These are phyloP conservation scores for Mycena capillaripes DNA, from an alignment of 768 basidiomycete genomes.

Conservation along the genomic window DNA sequence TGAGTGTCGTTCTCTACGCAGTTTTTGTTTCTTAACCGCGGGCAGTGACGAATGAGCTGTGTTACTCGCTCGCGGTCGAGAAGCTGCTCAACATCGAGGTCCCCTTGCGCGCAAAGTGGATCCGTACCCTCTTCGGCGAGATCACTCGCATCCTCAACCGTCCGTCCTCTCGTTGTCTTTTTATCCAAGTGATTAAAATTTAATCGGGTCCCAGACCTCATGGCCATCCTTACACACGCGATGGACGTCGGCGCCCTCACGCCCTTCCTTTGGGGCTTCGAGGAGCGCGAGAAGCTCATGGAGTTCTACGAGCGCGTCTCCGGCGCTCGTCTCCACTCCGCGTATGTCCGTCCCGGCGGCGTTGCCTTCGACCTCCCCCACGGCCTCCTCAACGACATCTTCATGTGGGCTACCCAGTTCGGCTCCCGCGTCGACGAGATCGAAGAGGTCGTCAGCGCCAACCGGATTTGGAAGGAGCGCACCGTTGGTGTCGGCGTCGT, in stretches of 20 bases:
- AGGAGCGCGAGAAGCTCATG: constrained; percentile 99
- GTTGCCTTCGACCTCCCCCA: constrained; percentile 98
- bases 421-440: constrained; percentile 93
- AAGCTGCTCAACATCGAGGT: constrained; percentile 98
- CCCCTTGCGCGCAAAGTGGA: constrained; percentile 98
- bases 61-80: constrained; percentile 97
- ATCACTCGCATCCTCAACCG: constrained; percentile 96
- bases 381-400: constrained; percentile 98
- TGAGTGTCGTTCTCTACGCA: too few species aligned
- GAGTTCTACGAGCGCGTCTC: constrained; percentile 99
- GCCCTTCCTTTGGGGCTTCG: constrained; percentile 99
- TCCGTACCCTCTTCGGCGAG: constrained; percentile 96
- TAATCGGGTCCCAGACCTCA: constrained; percentile 72
- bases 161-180: constrained; percentile 49
- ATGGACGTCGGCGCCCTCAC: constrained; percentile 99
- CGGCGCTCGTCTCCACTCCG: constrained; percentile 95
- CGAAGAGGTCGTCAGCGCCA: constrained; percentile 97
- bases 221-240: constrained; percentile 96
- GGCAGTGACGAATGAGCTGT: constrained; percentile 94
- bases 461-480: constrained; percentile 98
- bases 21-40: too few species aligned
- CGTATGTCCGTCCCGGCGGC: constrained; percentile 98
- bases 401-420: constrained; percentile 98
- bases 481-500: constrained; percentile 93
- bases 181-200: background rate